Evolutionary conservation across 208 protist genomes (phyloP), one percentile per base, ranked within the genome.

Genomic region (Porcisia deanei): DNA sequence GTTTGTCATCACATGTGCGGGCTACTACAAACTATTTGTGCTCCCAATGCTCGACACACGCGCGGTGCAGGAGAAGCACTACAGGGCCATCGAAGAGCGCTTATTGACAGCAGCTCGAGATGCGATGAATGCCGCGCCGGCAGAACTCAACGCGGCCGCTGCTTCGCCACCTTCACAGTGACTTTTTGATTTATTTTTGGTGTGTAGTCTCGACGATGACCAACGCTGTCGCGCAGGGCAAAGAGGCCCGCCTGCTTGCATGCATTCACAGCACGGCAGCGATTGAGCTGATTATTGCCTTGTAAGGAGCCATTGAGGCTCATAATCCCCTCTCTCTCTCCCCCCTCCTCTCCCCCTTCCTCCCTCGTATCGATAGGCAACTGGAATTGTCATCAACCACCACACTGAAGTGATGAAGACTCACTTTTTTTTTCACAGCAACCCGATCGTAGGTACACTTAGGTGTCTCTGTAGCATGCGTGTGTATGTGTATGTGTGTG

Each of bases 11-110:
- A 87, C 84, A 14, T 70, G 80, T n/a, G 80, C 65, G 16, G 43
- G 67, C 1, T 94, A 94, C 75, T 88, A 89, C 73, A 77, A 86
- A 20, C 57, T 88, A n/a, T 81, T 92, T 53, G 87, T 80, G 41
- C 67, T 94, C 8, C 65, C 71, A 14, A 73, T 92, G 52, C 43
- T 88, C 41, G 86, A 91, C 64, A 80, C 73, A 25, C 88, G 91
- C 59, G 64, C 76, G 30, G 81, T 22, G n/a, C 80, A 89, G 7
- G 63, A 52, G 49, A 76, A 80, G 57, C 73, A 71, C 30, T 80
- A 88, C 60, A 71, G 67, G 43, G 47, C 16, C 34, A 85, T 92
- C 20, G 85, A 86, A 54, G 45, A 83, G 4, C 77, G 77, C 41
- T 59, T 94, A 8, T 63, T 72, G 7, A 60, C 71, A 20, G 80